Base-by-base conservation (phyloP, 768 basidiomycete genomes). In the Suillus spraguei region DNA sequence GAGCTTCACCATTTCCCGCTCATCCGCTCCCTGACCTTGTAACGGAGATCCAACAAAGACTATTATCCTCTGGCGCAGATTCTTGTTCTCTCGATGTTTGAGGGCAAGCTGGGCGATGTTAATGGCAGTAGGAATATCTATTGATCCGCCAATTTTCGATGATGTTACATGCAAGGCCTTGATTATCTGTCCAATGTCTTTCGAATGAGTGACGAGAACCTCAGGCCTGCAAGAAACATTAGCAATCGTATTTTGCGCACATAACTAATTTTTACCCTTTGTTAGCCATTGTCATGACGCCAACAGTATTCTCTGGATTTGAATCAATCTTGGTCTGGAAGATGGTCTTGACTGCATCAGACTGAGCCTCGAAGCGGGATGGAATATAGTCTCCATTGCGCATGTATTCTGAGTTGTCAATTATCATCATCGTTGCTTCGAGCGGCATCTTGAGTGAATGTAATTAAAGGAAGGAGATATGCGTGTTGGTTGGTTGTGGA, bases 401-500 rank as follows among this genome's bases (percentile, higher is more conserved):
- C 90, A 97, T 97, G 78, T 90, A 96, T 77, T 96, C 94, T 2
- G 95, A 97, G 75, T 98, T 98, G 86, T 99, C 97, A 65, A 99
- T 88, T 16, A 99, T 82, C 80, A 99, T 88, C 88, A 99, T 95
- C 28, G 95, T 97, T 46, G 97, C 96, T 87, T 99, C 96, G 72
- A 97, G 85, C 69, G 94, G 93, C 95, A 97, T 97, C 63, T 74
- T 87, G 82, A 68, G 44, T 39, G 47, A 63, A 41, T 41, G 10
- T 39, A 41, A 28, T 41, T 28, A 20, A 28, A 41, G 22, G 38
- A 83, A 44, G 74, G 88, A 61, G 78, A 67, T 17, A 44, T 32
- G 3, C 9, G 50, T 24, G 47, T 52, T 52, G 50, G 47, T 52
- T 52, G 50, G 28, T 52, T 33, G 60, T n/a, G 35, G 33, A 60